phyloP scores from a whole-genome alignment of 768 basidiomycete species.

The Trametes sanguinea region DNA sequence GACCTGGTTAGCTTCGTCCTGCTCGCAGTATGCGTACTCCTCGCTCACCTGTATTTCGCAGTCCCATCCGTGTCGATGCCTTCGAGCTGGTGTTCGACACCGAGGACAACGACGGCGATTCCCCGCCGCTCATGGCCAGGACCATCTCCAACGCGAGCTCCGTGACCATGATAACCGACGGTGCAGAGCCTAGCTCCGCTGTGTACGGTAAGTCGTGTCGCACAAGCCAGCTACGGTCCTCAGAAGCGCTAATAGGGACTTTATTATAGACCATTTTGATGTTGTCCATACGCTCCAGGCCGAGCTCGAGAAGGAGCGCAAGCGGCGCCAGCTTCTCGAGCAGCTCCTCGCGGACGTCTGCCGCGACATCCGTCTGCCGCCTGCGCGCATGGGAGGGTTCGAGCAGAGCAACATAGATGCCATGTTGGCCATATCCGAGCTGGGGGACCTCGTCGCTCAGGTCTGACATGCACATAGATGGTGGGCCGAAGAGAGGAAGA shows the following conservation, averaged over 20 bases:
- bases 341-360: conserved; percentile 1
- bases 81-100: background rate
- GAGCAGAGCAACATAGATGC: too few species aligned
- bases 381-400: too few species aligned
- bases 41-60: background rate
- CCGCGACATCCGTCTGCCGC: background rate
- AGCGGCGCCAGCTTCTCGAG: background rate
- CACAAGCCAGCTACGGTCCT: too few species aligned
- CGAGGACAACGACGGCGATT: background rate
- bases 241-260: too few species aligned
- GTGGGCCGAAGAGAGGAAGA: too few species aligned
- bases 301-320: background rate
- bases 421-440: background rate
- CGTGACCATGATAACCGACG: too few species aligned
- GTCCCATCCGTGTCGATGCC: background rate
- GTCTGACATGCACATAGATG: too few species aligned
- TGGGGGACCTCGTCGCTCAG: background rate
- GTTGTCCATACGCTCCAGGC: background rate
- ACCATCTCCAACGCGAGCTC: too few species aligned
- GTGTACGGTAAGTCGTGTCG: too few species aligned
- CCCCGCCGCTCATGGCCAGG: background rate
- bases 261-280: too few species aligned
- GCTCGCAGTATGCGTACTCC: too few species aligned
- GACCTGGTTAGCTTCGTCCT: background rate
- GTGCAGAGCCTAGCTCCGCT: too few species aligned